Evolutionary conservation across 1,284 basidiomycete genomes (phyloP).

Genomic region (Malassezia yamatoensis): DNA sequence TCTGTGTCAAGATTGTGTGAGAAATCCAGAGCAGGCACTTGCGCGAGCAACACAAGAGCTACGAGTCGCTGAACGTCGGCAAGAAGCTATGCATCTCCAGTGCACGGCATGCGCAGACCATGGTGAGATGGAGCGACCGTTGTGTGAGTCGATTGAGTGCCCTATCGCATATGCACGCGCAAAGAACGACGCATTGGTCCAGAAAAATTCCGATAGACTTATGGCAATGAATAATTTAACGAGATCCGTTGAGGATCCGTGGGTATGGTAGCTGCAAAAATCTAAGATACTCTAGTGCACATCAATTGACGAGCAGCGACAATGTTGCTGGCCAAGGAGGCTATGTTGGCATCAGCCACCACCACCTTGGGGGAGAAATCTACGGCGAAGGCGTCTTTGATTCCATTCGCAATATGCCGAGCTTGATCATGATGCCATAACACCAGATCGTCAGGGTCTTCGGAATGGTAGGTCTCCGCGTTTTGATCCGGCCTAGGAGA

Average conservation of each 20-base stretch:
- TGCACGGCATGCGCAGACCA: slow-evolving; percentile 28
- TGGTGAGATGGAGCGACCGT: slow-evolving; percentile 10
- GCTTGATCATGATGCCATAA: slow-evolving; percentile 87
- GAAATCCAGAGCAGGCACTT: slow-evolving; percentile 14
- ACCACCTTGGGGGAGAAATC: slow-evolving; percentile 82
- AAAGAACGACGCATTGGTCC: slow-evolving; percentile 9
- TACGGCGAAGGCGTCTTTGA: slow-evolving; percentile 70
- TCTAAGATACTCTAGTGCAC: neutral
- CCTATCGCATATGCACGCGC: slow-evolving; percentile 31
- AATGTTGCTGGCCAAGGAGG: slow-evolving; percentile 64
- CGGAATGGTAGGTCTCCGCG: neutral
- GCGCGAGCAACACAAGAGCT: slow-evolving; percentile 15
- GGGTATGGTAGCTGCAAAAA: neutral
- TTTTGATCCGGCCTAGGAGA: neutral
- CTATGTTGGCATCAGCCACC: slow-evolving; percentile 82
- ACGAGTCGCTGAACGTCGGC: slow-evolving; percentile 17
- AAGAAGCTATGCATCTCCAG: slow-evolving; percentile 21
- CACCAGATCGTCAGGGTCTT: slow-evolving; percentile 78
- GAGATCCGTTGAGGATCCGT: neutral
- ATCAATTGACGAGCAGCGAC: slow-evolving; percentile 59
- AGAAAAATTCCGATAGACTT: neutral
- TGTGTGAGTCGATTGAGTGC: slow-evolving; percentile 39
- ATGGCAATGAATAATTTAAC: neutral
- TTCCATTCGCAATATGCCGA: slow-evolving; percentile 66
- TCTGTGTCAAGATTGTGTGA: slow-evolving; percentile 8